These are phyloP conservation scores for Fusarium guadeloupense DNA, from an alignment of 2,329 filamentous ascomycete species.

Conservation along the genomic window DNA sequence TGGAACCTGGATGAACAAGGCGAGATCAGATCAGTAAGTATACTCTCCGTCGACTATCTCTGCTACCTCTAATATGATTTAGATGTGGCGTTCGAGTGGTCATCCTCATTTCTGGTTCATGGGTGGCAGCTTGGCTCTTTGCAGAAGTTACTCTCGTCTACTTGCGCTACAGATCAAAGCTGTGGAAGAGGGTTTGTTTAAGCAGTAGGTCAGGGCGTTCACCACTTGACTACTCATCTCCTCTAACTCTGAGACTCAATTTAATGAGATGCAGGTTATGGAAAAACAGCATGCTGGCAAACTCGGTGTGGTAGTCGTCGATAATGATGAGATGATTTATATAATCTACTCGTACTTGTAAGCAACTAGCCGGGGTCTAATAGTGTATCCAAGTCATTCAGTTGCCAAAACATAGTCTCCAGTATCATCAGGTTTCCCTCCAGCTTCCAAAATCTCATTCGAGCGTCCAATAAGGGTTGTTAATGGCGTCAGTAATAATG, in stretches of 20 bases:
- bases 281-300: too few relatives aligned
- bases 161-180: conserved; percentile 26
- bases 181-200: background rate
- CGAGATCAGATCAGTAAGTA: conserved; percentile 16
- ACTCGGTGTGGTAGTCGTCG: too few relatives aligned
- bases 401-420: too few relatives aligned
- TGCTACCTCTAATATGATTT: background rate
- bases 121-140: conserved; percentile 19
- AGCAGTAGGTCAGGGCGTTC: background rate
- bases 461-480: background rate
- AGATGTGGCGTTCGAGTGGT: conserved; percentile 25
- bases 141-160: conserved; percentile 12
- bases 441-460: background rate
- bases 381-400: too few relatives aligned
- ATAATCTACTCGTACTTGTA: too few relatives aligned
- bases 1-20: conserved; percentile 24
- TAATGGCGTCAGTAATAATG: background rate
- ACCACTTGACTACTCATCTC: too few relatives aligned
- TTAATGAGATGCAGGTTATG: too few relatives aligned
- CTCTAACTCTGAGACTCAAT: too few relatives aligned
- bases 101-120: conserved; percentile 25
- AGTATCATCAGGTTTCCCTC: too few relatives aligned
- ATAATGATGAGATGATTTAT: too few relatives aligned
- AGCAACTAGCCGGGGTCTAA: too few relatives aligned
- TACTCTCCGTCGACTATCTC: background rate